These are phyloP conservation scores for Turnera subulata DNA, from an alignment of 345 rosid genomes.

Conservation along the genomic window DNA sequence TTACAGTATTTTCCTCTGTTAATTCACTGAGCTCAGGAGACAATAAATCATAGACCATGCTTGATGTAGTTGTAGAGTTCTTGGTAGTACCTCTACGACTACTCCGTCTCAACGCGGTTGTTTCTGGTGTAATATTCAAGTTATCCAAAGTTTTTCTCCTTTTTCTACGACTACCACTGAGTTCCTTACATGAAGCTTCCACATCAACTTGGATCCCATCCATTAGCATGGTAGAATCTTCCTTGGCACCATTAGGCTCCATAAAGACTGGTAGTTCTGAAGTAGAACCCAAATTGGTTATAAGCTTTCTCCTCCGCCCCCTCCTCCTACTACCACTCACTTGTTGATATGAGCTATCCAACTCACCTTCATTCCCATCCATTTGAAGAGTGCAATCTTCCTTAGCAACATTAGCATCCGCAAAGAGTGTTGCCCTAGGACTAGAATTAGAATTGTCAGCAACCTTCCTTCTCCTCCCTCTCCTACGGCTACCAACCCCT, in stretches of 20 bases:
- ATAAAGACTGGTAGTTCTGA: neutral
- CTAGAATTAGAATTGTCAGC: slow-evolving; percentile 19
- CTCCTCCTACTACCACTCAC: slow-evolving; percentile 10
- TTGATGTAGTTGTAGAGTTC: slow-evolving; percentile 21
- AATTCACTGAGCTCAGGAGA: slow-evolving; percentile 56
- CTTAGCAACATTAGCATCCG: slow-evolving; percentile 5
- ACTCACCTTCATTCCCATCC: slow-evolving; percentile 2
- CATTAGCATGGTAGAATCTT: slow-evolving; percentile 10
- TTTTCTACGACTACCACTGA: slow-evolving; percentile 41
- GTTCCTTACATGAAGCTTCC: slow-evolving; percentile 29
- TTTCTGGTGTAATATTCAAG: slow-evolving; percentile 30
- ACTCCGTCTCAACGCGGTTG: slow-evolving; percentile 72
- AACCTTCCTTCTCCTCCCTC: slow-evolving; percentile 48
- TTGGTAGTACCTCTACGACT: slow-evolving; percentile 58
- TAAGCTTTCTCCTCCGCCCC: slow-evolving; percentile 15
- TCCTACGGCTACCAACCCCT: slow-evolving; percentile 25
- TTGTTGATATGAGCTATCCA: neutral
- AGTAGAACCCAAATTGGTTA: slow-evolving; percentile 4
- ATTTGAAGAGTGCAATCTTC: neutral
- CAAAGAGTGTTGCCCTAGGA: slow-evolving; percentile 40
- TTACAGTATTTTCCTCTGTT: slow-evolving; percentile 48
- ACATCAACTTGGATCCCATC: slow-evolving; percentile 26
- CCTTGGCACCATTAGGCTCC: slow-evolving; percentile 7
- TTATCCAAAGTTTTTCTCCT: slow-evolving; percentile 40
- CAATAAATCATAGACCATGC: slow-evolving; percentile 27